Evolutionary conservation across 2,329 filamentous ascomycete species (phyloP), one percentile per base, ranked within the genome.

Genomic region (Zasmidium cellare): DNA sequence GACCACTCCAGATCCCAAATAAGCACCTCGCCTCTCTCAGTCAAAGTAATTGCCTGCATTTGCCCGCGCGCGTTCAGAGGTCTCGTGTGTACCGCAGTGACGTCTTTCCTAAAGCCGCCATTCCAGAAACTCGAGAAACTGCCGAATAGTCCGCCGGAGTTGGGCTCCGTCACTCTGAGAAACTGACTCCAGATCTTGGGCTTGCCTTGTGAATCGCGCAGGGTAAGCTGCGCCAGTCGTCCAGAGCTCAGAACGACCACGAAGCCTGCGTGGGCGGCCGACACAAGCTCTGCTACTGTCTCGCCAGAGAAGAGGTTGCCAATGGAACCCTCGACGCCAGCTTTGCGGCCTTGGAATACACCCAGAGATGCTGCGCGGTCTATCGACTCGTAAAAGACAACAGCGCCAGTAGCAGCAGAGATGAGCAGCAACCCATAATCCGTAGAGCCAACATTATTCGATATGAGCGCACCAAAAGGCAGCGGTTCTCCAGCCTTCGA

Each of bases 361-460:
- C 90, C 90, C 55, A 96, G 82, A 0, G 91, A 91, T 41, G 92
- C 90, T 9, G 91, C 92, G 73, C 87, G 92, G 56, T 93, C 92
- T 62, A 97, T 90, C 41, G 91, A 96, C 72, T 97, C 94, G 92
- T 94, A 97, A 74, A 94, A 97, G 46, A 91, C 87, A 53, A 97
- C 86, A 73, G 88, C 92, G 53, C 94, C 94, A 50, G 83, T 92
- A 18, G 84, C 85, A 12, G 93, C 90, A 77, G 93, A 90, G 38
- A 97, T 82, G 38, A 97, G 84, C 24, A 99, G 85, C 38, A 99
- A 82, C 2, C 94, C 94, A 31, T 92, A 89, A 66, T 96, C 90
- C 50, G 86, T 85, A n/a, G 85, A 86, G 3, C 87, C 87, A 11
- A 89, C 87, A 3, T 90, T 89, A 52, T 88, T 87, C 0, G 90